Percentiles rank a stretch among this genome's conserved stretches.
Conservation (phyloP, 2,329 filamentous ascomycete genomes). For the Emergomyces orientalis region DNA sequence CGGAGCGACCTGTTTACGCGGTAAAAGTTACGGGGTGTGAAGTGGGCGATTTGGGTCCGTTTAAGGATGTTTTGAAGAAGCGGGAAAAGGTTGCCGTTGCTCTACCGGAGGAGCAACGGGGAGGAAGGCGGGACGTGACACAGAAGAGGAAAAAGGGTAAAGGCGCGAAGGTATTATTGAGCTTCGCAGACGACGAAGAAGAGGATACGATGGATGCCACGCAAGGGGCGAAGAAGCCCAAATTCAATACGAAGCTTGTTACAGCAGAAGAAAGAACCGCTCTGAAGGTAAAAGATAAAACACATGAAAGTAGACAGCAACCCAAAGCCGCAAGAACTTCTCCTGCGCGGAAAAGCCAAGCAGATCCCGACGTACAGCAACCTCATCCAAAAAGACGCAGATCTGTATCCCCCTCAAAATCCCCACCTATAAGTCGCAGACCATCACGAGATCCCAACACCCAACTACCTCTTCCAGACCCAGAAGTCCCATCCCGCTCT, state of each 20-base stretch:
- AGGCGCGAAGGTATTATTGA: conserved; percentile 37
- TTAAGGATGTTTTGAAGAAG: conserved; percentile 38
- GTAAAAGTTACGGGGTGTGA: conserved; percentile 55
- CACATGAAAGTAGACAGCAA: conserved; percentile 8
- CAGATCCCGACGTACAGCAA: conserved; percentile 13
- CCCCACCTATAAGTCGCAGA: conserved; percentile 23
- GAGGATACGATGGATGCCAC: conserved; percentile 29
- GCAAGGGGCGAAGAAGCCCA: conserved; percentile 36
- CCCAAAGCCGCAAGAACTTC: conserved; percentile 1
- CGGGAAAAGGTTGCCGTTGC: conserved; percentile 30
- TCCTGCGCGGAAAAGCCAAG: not conserved
- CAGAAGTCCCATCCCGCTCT: conserved; percentile 34
- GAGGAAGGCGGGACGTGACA: conserved; percentile 22
- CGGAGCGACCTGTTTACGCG: conserved; percentile 77
- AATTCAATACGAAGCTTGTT: conserved; percentile 41
- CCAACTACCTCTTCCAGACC: conserved; percentile 38
- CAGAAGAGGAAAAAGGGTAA: conserved; percentile 37
- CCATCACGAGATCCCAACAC: conserved; percentile 33
- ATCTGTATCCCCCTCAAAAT: conserved; percentile 25
- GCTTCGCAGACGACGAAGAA: conserved; percentile 39
- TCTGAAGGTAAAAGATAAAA: conserved; percentile 13
- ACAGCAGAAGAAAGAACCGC: conserved; percentile 22
- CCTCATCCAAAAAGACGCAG: conserved; percentile 24
- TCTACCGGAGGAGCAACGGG: conserved; percentile 11
- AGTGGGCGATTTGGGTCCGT: conserved; percentile 37